These are phyloP conservation scores for Besnoitia besnoiti DNA, from an alignment of 169 alveolate species.

Conservation along the genomic window DNA sequence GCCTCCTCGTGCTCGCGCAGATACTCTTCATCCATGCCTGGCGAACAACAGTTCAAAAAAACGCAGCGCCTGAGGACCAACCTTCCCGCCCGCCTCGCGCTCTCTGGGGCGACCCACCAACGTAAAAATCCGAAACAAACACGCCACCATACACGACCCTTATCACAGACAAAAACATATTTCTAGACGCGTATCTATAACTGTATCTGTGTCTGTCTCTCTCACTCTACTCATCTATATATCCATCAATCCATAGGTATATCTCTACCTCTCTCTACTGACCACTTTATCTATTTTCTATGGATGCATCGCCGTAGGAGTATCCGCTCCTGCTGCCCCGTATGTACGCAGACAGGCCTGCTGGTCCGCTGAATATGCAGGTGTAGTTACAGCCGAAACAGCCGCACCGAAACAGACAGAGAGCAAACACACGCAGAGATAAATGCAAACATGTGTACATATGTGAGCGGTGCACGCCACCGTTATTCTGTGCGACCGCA, in stretches of 20 bases:
- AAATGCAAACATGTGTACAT: no score
- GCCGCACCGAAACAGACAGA: no score
- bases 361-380: no score
- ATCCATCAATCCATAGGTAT: background rate
- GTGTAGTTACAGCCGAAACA: no score
- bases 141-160: background rate
- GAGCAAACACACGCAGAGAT: no score
- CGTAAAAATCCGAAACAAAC: background rate
- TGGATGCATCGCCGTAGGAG: no score
- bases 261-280: background rate
- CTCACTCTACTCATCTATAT: background rate
- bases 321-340: no score
- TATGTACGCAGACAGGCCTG: no score
- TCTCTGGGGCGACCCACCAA: background rate
- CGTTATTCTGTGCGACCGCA: no score
- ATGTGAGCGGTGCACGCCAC: no score
- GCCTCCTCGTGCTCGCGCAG: constrained; percentile 94
- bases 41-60: constrained; percentile 73
- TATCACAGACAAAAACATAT: background rate
- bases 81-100: constrained; percentile 39
- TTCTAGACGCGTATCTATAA: background rate
- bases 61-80: constrained; percentile 31
- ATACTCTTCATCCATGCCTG: constrained; percentile 93
- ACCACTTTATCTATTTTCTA: no score
- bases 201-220: background rate